These are phyloP conservation scores for Eucalyptus coolabah DNA, from an alignment of 345 rosid genomes.

Conservation along the genomic window DNA sequence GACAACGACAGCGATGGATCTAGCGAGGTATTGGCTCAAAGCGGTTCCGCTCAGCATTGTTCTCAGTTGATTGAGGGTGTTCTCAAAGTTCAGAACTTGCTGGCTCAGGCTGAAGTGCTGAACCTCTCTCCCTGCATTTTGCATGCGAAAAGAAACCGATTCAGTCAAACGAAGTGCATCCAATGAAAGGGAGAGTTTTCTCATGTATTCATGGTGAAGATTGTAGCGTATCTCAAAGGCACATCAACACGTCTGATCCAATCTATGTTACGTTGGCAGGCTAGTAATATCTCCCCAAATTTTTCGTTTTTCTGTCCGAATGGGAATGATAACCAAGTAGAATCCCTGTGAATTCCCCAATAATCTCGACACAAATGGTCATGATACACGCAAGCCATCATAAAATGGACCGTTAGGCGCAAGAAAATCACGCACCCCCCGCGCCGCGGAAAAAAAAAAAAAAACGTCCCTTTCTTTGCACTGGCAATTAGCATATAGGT, in stretches of 20 bases:
- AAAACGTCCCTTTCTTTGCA: neutral
- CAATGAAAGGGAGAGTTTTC: neutral
- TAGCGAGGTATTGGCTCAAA: constrained; percentile 31
- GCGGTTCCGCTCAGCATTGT: constrained; percentile 29
- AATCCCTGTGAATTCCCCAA: neutral
- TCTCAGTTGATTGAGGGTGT: constrained; percentile 44
- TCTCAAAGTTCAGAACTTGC: constrained; percentile 60
- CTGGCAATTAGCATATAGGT: neutral
- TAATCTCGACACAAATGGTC: neutral
- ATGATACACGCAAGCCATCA: neutral
- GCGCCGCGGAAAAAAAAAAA: too few species aligned
- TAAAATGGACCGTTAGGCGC: neutral
- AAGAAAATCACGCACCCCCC: neutral
- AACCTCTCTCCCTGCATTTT: constrained; percentile 42
- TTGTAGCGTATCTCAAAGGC: neutral
- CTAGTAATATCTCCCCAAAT: neutral
- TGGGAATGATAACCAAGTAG: neutral
- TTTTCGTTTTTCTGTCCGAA: neutral
- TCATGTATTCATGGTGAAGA: neutral
- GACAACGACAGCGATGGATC: constrained; percentile 22
- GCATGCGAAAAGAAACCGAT: neutral
- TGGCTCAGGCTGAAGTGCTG: constrained; percentile 22
- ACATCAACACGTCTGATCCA: neutral
- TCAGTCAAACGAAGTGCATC: neutral
- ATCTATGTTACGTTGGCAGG: neutral